A percentile compares a stretch with the other conserved stretches of the same genome.
These are phyloP conservation scores for Boletellus sp. DNA, from an alignment of 768 basidiomycete genomes.

Conservation along the genomic window DNA sequence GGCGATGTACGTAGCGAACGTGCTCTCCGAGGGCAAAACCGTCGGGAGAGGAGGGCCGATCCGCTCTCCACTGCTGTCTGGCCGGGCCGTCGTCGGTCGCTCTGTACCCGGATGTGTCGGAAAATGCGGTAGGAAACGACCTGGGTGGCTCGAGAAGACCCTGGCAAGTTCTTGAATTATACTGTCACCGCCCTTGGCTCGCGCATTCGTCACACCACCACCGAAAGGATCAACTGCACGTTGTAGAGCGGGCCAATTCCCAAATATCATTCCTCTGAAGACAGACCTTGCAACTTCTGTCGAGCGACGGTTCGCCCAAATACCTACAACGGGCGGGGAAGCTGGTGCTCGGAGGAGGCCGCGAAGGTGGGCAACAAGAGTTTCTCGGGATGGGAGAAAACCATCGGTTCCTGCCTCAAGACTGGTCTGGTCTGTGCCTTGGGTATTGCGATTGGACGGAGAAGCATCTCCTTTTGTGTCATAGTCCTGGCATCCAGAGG, in stretches of 20 bases:
- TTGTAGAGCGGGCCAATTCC: slow-evolving; percentile 48
- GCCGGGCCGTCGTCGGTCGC: slow-evolving; percentile 3
- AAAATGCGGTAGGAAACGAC: slow-evolving; percentile 9
- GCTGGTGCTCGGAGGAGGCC: slow-evolving; percentile 22
- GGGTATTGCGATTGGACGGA: background rate
- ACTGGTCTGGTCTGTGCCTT: background rate
- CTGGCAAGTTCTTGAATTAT: slow-evolving; percentile 20
- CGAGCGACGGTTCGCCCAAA: slow-evolving; percentile 46
- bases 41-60: slow-evolving; percentile 25
- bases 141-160: slow-evolving; percentile 9
- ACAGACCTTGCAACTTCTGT: slow-evolving; percentile 47
- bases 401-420: background rate
- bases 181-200: slow-evolving; percentile 13
- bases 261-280: slow-evolving; percentile 55
- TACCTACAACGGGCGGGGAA: slow-evolving; percentile 30
- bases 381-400: slow-evolving; percentile 3
- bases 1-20: slow-evolving; percentile 57
- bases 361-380: slow-evolving; percentile 6
- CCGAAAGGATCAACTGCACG: slow-evolving; percentile 36
- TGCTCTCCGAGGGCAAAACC: slow-evolving; percentile 46
- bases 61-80: background rate
- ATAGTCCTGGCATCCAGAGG: background rate
- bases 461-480: background rate
- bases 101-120: background rate
- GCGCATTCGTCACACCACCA: slow-evolving; percentile 24